phyloP scores from a whole-genome alignment of 2,329 filamentous ascomycete genomes.

The Aspergillus hiratsukae region DNA sequence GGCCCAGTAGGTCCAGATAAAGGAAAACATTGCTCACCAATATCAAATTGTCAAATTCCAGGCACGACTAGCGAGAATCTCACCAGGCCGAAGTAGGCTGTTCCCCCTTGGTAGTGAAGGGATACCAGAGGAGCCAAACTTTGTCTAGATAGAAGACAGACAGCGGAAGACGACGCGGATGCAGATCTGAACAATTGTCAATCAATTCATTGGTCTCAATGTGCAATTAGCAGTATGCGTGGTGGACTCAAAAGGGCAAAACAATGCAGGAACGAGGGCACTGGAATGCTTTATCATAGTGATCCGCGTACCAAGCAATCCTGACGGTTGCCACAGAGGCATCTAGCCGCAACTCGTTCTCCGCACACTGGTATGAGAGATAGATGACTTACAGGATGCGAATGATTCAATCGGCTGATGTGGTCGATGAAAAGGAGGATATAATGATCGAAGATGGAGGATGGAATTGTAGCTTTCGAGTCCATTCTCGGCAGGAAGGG shows the following conservation, averaged over 20 bases:
- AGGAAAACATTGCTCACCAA: conserved; percentile 12
- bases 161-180: conserved; percentile 11
- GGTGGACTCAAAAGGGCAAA: conserved; percentile 7
- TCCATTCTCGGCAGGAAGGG: neutral
- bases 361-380: neutral
- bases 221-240: conserved; percentile 10
- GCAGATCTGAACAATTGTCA: conserved; percentile 14
- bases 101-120: conserved; percentile 6
- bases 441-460: neutral
- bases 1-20: conserved; percentile 6
- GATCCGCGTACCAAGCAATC: neutral
- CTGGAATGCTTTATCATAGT: conserved; percentile 14
- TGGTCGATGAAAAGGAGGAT: neutral
- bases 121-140: conserved; percentile 9
- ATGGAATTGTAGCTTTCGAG: neutral
- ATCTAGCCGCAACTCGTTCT: neutral
- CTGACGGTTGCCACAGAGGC: neutral
- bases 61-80: conserved; percentile 12
- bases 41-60: conserved; percentile 12
- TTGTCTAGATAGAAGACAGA: conserved; percentile 6
- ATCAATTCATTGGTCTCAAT: conserved; percentile 4
- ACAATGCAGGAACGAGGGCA: conserved; percentile 17
- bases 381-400: conserved; percentile 5
- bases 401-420: conserved; percentile 9
- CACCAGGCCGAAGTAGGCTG: conserved; percentile 6